Base-by-base conservation (phyloP, 768 basidiomycete genomes). In the Tulasnella sp. region DNA sequence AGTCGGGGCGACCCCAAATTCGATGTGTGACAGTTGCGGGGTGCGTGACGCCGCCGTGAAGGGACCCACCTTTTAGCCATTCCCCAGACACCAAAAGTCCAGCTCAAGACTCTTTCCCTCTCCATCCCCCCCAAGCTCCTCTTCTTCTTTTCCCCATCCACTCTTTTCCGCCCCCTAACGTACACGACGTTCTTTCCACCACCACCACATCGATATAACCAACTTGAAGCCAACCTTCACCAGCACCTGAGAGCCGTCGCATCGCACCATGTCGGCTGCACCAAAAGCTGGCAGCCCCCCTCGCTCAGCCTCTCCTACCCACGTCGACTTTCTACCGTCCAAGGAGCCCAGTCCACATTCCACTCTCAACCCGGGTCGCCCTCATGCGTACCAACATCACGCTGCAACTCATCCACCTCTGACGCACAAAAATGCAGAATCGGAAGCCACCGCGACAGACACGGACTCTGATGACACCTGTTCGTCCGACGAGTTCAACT, bases 401-500 rank as follows among this genome's bases (percentile, higher is more conserved):
- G 34, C 54, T 2, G 77, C 77, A 3, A 58, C 48, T 5, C 77
- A 58, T 46, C 77, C 77, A 5, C 77, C 77, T 41, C 24, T 78
- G 28, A 42, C 54, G 14, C 42, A 28, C 40, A 58, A 78, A 42
- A 41, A 54, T 2, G 64, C 40, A 20, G 77, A 64, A 12, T 60
- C 77, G 60, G 60, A 64, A 34, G 77, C 2, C 28, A 54, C 40
- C 37, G 58, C 50, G 18, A n/a, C 42, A 9, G 76, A 77, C 46
- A 80, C 80, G 11, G 81, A 81, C 58, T 28, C 81, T 20, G 80
- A 77, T 24, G 88, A 87, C 40, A 92, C 92, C 18, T 89, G 91
- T 82, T 88, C 90, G 3, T 90, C 89, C 14, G 92, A 93, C 83
- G 91, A 93, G 83, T 93, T 94, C 82, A 89, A 93, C 86, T 93